Evolutionary conservation across 2,329 filamentous ascomycete genomes (phyloP).

Genomic region (Thielaviopsis populi): DNA sequence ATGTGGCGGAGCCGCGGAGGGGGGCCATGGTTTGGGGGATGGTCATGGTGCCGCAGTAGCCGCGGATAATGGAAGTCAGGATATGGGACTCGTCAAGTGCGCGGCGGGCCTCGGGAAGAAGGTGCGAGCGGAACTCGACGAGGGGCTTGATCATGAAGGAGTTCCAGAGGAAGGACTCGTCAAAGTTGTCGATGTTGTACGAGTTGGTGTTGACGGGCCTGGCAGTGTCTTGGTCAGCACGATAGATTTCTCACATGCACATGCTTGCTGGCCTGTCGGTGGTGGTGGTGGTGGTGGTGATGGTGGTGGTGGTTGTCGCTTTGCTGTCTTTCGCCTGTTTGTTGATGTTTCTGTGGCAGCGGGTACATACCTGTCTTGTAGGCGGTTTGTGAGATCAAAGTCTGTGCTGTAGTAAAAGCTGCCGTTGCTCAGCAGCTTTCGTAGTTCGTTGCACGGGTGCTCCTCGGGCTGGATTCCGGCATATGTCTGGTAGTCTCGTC

Average conservation of each 20-base stretch:
- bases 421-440: constrained; percentile 82
- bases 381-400: constrained; percentile 84
- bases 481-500: constrained; percentile 15
- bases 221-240: constrained; percentile 3
- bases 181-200: constrained; percentile 84
- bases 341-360: too few species aligned
- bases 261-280: too few species aligned
- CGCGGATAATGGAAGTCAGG: constrained; percentile 82
- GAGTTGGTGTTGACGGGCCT: constrained; percentile 60
- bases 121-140: constrained; percentile 70
- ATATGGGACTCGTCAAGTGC: constrained; percentile 77
- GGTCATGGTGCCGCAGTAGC: constrained; percentile 76
- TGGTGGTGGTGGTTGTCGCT: too few species aligned
- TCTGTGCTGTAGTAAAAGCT: constrained; percentile 98
- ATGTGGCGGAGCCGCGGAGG: constrained; percentile 34
- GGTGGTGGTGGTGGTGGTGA: too few species aligned
- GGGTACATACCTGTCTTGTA: constrained; percentile 91
- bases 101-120: constrained; percentile 59
- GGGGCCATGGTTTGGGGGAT: constrained; percentile 66
- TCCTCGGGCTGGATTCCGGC: constrained; percentile 44
- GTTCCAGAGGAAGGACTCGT: constrained; percentile 92
- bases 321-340: too few species aligned
- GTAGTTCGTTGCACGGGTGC: constrained; percentile 78
- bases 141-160: constrained; percentile 95
- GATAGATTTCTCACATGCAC: constrained; percentile 15